Percentiles rank a stretch among this genome's conserved stretches.
Conservation (phyloP, 2,329 filamentous ascomycete species). For the Aspergillus uvarum region DNA sequence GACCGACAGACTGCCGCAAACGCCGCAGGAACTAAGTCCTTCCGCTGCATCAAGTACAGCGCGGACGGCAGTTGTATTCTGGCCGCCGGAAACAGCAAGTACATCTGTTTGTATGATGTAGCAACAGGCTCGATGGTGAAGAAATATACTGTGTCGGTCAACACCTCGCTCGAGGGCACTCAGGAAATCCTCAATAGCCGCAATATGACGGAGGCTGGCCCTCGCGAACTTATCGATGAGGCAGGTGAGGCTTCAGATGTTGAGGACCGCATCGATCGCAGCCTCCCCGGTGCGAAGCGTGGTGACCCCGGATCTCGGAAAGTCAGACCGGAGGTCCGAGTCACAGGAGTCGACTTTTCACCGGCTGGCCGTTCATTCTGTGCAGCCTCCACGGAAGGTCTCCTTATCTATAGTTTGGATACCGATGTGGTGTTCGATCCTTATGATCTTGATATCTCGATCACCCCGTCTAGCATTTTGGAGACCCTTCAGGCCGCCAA, state of each 20-base stretch:
- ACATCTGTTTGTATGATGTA: conserved; percentile 96
- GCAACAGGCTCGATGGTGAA: conserved; percentile 86
- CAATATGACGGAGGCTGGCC: conserved; percentile 85
- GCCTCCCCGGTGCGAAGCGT: conserved; percentile 80
- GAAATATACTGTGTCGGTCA: conserved; percentile 93
- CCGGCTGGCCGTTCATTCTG: conserved; percentile 89
- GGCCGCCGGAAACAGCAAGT: conserved; percentile 95
- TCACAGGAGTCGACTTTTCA: conserved; percentile 81
- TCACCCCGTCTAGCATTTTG: conserved; percentile 84
- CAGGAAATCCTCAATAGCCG: conserved; percentile 97
- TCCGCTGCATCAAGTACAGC: conserved; percentile 84
- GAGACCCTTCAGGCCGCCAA: conserved; percentile 61
- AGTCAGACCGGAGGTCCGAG: conserved; percentile 76
- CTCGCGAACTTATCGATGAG: conserved; percentile 79
- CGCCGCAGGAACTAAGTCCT: conserved; percentile 83
- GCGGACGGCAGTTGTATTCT: conserved; percentile 88
- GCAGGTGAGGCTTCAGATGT: conserved; percentile 84
- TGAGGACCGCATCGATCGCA: conserved; percentile 76
- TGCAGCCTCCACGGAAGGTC: conserved; percentile 88
- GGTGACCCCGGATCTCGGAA: conserved; percentile 81
- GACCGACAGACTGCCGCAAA: conserved; percentile 92
- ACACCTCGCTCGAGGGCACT: conserved; percentile 91
- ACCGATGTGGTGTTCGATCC: conserved; percentile 84
- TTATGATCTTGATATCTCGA: conserved; percentile 90
- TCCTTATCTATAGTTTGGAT: conserved; percentile 91